Conservation (phyloP, 208 protist genomes). For the Crithidia brevicula region DNA sequence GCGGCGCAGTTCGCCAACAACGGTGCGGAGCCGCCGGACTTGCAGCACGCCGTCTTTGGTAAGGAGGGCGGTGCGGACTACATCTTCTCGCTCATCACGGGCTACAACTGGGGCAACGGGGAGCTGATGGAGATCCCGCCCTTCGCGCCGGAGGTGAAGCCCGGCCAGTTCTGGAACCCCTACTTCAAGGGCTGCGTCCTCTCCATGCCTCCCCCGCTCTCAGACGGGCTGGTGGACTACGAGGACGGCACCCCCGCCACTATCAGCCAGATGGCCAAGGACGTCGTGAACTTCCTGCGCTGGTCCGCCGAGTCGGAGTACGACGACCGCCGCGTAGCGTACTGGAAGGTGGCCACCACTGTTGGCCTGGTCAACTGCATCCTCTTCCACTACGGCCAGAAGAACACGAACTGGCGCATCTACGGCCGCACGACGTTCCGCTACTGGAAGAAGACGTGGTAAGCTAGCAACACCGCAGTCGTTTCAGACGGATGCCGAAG, state of each 20-base stretch:
- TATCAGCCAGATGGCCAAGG: conserved; percentile 98
- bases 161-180: conserved; percentile 97
- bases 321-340: conserved; percentile 85
- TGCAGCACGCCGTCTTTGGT: conserved; percentile 97
- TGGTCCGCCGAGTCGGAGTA: conserved; percentile 92
- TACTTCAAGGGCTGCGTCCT: conserved; percentile 98
- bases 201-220: conserved; percentile 97
- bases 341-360: conserved; percentile 87
- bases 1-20: conserved; percentile 97
- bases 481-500: background rate
- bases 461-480: conserved; percentile 15
- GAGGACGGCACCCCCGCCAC: conserved; percentile 98
- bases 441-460: conserved; percentile 92
- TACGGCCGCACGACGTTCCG: conserved; percentile 90
- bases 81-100: conserved; percentile 98
- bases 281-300: conserved; percentile 95
- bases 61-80: conserved; percentile 96
- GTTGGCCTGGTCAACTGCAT: conserved; percentile 85
- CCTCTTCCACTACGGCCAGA: conserved; percentile 85
- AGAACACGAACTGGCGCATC: conserved; percentile 90
- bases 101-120: conserved; percentile 96
- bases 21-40: conserved; percentile 97
- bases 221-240: conserved; percentile 97
- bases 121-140: conserved; percentile 86
- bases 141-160: conserved; percentile 85